Evolutionary conservation across 208 protist genomes (phyloP).

Genomic region (Leishmania major): DNA sequence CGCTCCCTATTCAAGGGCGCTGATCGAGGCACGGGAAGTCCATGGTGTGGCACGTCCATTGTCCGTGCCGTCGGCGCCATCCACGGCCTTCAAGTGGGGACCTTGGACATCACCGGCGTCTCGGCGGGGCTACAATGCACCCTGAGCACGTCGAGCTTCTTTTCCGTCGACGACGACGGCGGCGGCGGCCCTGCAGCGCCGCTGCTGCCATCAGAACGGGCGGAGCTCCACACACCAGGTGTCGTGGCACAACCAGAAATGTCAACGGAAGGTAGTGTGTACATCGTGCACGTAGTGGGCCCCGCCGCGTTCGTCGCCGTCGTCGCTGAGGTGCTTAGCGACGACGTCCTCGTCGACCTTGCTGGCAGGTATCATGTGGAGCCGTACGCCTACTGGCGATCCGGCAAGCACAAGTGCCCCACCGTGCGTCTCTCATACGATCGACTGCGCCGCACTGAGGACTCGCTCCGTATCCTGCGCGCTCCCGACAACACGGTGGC

Average conservation of each 20-base stretch:
- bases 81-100: background rate
- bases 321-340: constrained; percentile 1
- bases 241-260: too few species aligned
- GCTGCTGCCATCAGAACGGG: too few species aligned
- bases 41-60: background rate
- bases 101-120: background rate
- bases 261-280: background rate
- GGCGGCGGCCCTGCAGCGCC: background rate
- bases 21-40: background rate
- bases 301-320: constrained; percentile 5
- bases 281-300: constrained; percentile 3
- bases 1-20: background rate
- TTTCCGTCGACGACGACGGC: background rate
- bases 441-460: constrained; percentile 15
- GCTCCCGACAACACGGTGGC: background rate
- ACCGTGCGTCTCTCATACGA: constrained; percentile 7
- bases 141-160: constrained; percentile 9
- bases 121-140: background rate
- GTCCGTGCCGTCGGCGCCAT: constrained; percentile 5
- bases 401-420: background rate
- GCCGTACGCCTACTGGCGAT: constrained; percentile 8
- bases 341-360: constrained; percentile 11
- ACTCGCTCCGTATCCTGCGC: constrained; percentile 14
- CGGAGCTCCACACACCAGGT: too few species aligned
- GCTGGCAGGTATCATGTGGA: background rate